Evolutionary conservation across 129 eudicot species (phyloP), one percentile per base, ranked within the genome.

Genomic region (Scalesia atractyloides): DNA sequence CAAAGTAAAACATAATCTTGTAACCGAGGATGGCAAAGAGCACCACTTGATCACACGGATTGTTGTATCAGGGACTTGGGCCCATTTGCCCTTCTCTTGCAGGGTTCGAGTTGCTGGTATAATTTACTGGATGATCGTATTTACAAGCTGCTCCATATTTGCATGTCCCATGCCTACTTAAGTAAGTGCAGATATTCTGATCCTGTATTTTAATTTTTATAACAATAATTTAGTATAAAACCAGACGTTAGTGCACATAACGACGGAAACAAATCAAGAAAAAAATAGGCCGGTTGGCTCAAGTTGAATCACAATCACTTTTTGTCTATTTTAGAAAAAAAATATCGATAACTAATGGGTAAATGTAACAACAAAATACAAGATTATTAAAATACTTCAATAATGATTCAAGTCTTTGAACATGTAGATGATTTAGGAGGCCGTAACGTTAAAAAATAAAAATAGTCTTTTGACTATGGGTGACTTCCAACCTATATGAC

Each of bases 101-200:
- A 43, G 82, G 60, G 14, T 53, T 60, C 39, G 82, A 66, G 68
- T 63, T 72, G 79, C 76, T 67, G 44, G 14, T 14, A 77, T 77
- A 69, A 47, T 78, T 81, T 70, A 68, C 86, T 18, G 97, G 90
- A 79, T 89, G 97, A 62, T 93, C 91, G 47, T 85, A 89, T 68
- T 84, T 85, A 81, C 98, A 89, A 51, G 90, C 85, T 58, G 92
- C 87, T 70, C 98, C 98, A 43, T 62, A 92, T 84, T 89, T 93
- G 96, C 96, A 93, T 70, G 90, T 93, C 16, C 96, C 96, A 61
- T 83, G 88, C 26, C 92, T 88, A 73, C 83, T 83, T 82, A 84
- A 93, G 77, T 89, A 82, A 61, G 92, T 77, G 73, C 98, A 93
- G 58, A 87, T 76, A 75, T 74, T 81, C 80, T 93, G 92, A 74